Conservation (phyloP, 352 stramenopile genomes). For the Pythium pyrilobum region DNA sequence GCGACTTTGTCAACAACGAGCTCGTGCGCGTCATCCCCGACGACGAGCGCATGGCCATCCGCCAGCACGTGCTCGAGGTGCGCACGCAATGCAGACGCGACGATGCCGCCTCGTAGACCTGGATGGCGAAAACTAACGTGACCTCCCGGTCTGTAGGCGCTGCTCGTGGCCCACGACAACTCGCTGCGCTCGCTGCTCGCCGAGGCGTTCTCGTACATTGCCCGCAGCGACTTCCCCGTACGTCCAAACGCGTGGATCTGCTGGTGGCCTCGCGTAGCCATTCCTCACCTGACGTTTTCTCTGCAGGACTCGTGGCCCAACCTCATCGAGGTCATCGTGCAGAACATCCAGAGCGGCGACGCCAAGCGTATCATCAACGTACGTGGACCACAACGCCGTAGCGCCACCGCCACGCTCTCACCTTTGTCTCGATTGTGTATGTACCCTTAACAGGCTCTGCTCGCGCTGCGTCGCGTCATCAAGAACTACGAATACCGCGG, state of each 20-base stretch:
- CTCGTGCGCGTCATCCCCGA: slow-evolving; percentile 59
- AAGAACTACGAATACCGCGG: slow-evolving; percentile 98
- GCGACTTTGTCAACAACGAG: slow-evolving; percentile 70
- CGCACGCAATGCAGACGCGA: too few relatives aligned
- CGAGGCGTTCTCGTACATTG: slow-evolving; percentile 93
- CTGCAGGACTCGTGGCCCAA: slow-evolving; percentile 84
- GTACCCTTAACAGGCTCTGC: too few relatives aligned
- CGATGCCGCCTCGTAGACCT: too few relatives aligned
- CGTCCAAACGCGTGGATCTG: background rate
- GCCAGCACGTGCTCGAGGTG: slow-evolving; percentile 69
- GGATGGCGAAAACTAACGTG: too few relatives aligned
- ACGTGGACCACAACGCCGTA: too few relatives aligned
- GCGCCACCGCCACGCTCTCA: too few relatives aligned
- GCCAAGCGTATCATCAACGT: slow-evolving; percentile 80
- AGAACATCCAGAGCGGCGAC: slow-evolving; percentile 88
- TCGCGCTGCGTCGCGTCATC: slow-evolving; percentile 94
- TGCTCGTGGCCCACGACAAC: slow-evolving; percentile 88
- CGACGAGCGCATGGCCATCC: slow-evolving; percentile 57
- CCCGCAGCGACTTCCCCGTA: slow-evolving; percentile 94
- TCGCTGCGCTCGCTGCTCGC: slow-evolving; percentile 89
- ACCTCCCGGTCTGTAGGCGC: slow-evolving; percentile 20
- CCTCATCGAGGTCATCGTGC: slow-evolving; percentile 84
- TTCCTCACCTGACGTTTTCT: background rate
- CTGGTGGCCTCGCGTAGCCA: background rate
- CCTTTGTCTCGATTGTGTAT: too few relatives aligned